These are phyloP conservation scores for Schizonepeta tenuifolia DNA, from an alignment of 257 asterid genomes.

Conservation along the genomic window DNA sequence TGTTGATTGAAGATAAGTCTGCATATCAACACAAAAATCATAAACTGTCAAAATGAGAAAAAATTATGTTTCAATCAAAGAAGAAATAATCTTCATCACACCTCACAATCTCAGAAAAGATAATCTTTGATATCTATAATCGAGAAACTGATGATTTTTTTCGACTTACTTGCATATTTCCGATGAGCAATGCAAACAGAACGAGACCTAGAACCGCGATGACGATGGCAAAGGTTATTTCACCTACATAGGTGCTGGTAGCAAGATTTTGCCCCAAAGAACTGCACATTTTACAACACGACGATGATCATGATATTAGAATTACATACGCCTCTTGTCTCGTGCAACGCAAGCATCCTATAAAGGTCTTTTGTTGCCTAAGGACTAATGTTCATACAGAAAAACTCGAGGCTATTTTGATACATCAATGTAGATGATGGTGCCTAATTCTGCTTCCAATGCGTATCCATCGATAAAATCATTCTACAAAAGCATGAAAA, in stretches of 20 bases:
- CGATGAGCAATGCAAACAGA: constrained; percentile 90
- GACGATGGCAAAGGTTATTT: constrained; percentile 77
- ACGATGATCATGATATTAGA: not conserved
- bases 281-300: constrained; percentile 46
- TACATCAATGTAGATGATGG: too few species aligned
- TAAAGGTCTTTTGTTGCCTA: not conserved
- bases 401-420: not conserved
- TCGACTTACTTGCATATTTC: constrained; percentile 86
- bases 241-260: constrained; percentile 81
- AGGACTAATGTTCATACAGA: not conserved
- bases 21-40: constrained; percentile 28
- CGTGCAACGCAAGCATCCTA: not conserved
- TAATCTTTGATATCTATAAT: too few species aligned
- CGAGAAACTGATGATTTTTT: not conserved
- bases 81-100: too few species aligned
- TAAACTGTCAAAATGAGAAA: not conserved
- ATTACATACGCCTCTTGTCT: not conserved
- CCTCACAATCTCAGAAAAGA: too few species aligned
- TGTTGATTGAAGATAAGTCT: constrained; percentile 96
- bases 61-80: not conserved
- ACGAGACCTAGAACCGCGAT: constrained; percentile 80
- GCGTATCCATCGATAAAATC: not conserved
- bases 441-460: too few species aligned
- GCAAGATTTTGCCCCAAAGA: constrained; percentile 86
- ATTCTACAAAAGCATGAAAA: not conserved